Conservation (phyloP, 2,329 filamentous ascomycete species). For the Pseudocercospora crystallina region DNA sequence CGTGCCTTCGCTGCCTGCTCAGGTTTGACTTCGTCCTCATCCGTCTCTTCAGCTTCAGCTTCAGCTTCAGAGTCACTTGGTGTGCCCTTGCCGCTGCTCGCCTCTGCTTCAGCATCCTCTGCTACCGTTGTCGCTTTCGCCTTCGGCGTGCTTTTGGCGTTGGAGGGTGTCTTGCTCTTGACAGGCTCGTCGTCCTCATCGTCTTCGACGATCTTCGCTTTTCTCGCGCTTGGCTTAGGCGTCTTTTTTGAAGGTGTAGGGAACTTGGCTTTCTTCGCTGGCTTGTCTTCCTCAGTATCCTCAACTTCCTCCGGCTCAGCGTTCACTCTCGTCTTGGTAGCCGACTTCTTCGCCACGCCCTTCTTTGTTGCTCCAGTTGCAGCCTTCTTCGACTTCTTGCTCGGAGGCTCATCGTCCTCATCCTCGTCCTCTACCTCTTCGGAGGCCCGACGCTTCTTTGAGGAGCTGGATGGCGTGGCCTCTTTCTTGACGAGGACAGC, state of each 20-base stretch:
- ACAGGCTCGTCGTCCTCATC: conserved; percentile 22
- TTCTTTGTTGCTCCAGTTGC: conserved; percentile 19
- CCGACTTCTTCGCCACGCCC: conserved; percentile 26
- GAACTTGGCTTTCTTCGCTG: conserved; percentile 5
- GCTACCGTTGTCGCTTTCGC: background rate
- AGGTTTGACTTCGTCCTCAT: conserved; percentile 66
- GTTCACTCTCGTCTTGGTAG: conserved; percentile 24
- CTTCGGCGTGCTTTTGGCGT: background rate
- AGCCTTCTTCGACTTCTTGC: conserved; percentile 36
- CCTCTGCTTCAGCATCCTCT: conserved; percentile 6
- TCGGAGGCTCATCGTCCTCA: conserved; percentile 33
- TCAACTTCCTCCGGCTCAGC: conserved; percentile 8
- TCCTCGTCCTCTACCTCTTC: conserved; percentile 26
- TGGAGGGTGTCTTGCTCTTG: conserved; percentile 12
- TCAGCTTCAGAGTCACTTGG: conserved; percentile 44
- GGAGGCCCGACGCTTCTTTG: conserved; percentile 33
- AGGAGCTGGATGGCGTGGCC: conserved; percentile 14
- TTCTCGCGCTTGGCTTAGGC: conserved; percentile 5
- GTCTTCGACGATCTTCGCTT: conserved; percentile 10
- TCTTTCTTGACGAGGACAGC: conserved; percentile 24
- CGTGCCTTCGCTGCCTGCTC: conserved; percentile 71
- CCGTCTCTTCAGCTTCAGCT: conserved; percentile 47
- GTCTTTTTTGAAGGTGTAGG: conserved; percentile 12
- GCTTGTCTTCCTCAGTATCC: conserved; percentile 13
- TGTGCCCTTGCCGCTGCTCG: conserved; percentile 20